These are phyloP conservation scores for Yamadazyma pseudoaaseri DNA, from an alignment of 1,139 yeast species.

Conservation along the genomic window DNA sequence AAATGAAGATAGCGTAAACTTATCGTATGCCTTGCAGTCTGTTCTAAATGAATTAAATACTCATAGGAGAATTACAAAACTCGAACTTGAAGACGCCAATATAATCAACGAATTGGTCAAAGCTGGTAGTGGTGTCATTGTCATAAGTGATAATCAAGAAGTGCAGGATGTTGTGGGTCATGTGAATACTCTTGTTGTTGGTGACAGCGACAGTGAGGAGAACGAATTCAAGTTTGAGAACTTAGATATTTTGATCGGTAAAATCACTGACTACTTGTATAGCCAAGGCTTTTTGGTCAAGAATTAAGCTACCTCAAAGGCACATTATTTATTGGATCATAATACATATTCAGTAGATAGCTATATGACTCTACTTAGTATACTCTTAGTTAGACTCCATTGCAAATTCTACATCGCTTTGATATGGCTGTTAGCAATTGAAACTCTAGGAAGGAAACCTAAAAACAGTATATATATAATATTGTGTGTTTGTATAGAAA, in stretches of 20 bases:
- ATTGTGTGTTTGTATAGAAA: too few relatives aligned
- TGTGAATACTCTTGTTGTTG: constrained; percentile 28
- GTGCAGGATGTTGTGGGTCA: constrained; percentile 47
- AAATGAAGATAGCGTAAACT: constrained; percentile 40
- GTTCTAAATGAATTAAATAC: constrained; percentile 88
- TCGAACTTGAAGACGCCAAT: constrained; percentile 56
- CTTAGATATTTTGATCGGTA: constrained; percentile 57
- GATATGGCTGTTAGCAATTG: too few relatives aligned
- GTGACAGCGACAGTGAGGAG: constrained; percentile 11
- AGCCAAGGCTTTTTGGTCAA: constrained; percentile 65
- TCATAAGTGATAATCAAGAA: constrained; percentile 33
- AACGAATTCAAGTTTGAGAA: constrained; percentile 17
- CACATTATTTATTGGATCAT: too few relatives aligned
- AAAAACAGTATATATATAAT: too few relatives aligned
- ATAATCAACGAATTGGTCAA: constrained; percentile 81
- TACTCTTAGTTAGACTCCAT: too few relatives aligned
- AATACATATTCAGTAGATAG: too few relatives aligned
- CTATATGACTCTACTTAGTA: too few relatives aligned
- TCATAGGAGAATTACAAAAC: constrained; percentile 77
- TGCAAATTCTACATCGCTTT: too few relatives aligned
- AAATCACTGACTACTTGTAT: constrained; percentile 68
- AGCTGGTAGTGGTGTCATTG: constrained; percentile 88
- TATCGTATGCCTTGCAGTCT: constrained; percentile 83
- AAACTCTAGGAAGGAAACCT: too few relatives aligned
- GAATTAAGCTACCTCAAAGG: too few relatives aligned